Evolutionary conservation across 2,329 filamentous ascomycete genomes (phyloP), one percentile per base, ranked within the genome.

Genomic region (Exophiala bonariae): DNA sequence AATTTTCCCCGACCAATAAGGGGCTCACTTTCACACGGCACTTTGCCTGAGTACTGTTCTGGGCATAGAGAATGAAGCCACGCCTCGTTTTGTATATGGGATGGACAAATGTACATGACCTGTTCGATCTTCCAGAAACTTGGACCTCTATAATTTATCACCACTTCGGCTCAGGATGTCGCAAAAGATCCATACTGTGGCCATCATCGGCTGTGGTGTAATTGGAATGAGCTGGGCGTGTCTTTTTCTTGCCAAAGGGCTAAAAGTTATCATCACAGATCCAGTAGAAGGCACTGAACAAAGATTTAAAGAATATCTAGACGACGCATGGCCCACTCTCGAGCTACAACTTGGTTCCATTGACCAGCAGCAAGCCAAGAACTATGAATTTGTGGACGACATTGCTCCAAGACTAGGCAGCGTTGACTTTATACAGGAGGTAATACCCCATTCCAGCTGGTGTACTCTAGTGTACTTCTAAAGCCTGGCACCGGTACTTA

Each of bases 211-310:
- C 9, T 65, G 61, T 20, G 68, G 69, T 4, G 60, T 65, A 11
- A 72, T 72, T 16, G 69, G 68, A 13, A 64, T 68, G 16, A 67
- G 64, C 9, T 75, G 72, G 70, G 66, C 69, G 2, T 66, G 65
- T 9, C 59, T 72, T 1, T 71, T 71, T 40, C 60, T 71, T 0
- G 60, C 68, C 3, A 61, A 63, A 36, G 68, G 67, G 16, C 51
- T 67, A n/a, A 56, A 58, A 14, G 71, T 74, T n/a, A 57, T 68
- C 3, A 66, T 67, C 16, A 69, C 66, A 13, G 70, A 74, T 46
- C 67, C 70, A 41, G 66, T 65, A 5, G 59, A 63, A 10, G 60
- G 61, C 17, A 63, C 70, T 2, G 61, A 67, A 42, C 52, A 55
- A 30, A 63, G 59, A 22, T 57, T 70, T 11, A 28, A 50, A 7